Percentiles rank a stretch among this genome's conserved stretches.
These are phyloP conservation scores for Yamadazyma blattariae DNA, from an alignment of 1,139 yeast species.

Conservation along the genomic window DNA sequence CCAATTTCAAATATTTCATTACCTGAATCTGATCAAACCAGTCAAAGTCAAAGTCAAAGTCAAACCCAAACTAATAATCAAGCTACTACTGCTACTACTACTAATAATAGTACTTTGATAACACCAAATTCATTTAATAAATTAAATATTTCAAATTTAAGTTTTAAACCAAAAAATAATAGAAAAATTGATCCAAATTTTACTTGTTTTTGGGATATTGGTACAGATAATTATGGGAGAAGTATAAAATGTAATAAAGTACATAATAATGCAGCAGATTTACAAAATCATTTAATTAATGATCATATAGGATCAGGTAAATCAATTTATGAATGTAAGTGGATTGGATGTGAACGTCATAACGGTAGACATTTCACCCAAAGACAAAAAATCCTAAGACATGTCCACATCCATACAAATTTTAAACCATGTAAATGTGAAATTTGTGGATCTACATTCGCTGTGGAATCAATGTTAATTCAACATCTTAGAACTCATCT, in stretches of 20 bases:
- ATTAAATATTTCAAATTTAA: slow-evolving; percentile 30
- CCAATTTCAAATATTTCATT: slow-evolving; percentile 12
- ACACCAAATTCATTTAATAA: not conserved
- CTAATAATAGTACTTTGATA: not conserved
- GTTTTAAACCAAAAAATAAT: slow-evolving; percentile 25
- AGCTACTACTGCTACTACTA: not conserved
- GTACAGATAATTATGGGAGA: slow-evolving; percentile 26
- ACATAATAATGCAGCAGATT: slow-evolving; percentile 53
- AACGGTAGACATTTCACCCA: slow-evolving; percentile 65
- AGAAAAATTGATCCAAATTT: slow-evolving; percentile 20
- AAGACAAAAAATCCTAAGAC: slow-evolving; percentile 82
- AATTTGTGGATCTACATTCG: slow-evolving; percentile 66
- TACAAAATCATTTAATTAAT: slow-evolving; percentile 67
- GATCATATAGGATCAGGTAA: slow-evolving; percentile 76
- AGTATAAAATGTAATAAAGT: slow-evolving; percentile 44
- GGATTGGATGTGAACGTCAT: slow-evolving; percentile 76
- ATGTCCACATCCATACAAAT: slow-evolving; percentile 83
- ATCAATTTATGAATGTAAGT: slow-evolving; percentile 64
- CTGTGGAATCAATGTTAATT: slow-evolving; percentile 60
- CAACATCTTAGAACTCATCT: slow-evolving; percentile 86
- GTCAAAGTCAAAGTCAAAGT: slow-evolving; percentile 1
- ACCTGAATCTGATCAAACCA: not conserved
- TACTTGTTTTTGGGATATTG: slow-evolving; percentile 49
- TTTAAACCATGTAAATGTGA: slow-evolving; percentile 73
- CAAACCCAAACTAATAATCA: not conserved